Percentiles rank a stretch among this genome's conserved stretches.
Conservation (phyloP, 2,329 filamentous ascomycete species). For the Amphichorda felina region DNA sequence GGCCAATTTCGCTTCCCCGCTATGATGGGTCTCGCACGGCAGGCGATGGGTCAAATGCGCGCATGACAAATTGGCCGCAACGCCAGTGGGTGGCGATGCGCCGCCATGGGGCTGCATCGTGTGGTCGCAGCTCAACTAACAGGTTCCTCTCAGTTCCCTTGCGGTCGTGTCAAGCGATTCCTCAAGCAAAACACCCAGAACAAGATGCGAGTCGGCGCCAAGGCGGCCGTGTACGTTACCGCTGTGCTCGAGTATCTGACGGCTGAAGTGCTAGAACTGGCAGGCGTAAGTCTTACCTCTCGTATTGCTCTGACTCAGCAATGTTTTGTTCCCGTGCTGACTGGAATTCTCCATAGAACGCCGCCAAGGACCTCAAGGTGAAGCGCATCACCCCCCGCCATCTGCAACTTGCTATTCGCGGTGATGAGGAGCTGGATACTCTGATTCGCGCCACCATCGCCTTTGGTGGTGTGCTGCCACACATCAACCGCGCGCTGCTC, state of each 20-base stretch:
- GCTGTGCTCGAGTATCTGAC: constrained; percentile 97
- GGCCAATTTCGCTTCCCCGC: no score
- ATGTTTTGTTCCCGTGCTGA: not conserved
- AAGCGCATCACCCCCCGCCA: constrained; percentile 99
- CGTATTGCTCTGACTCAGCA: not conserved
- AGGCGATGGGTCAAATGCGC: no score
- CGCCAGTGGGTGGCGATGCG: no score
- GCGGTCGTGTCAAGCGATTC: constrained; percentile 99
- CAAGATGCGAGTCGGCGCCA: constrained; percentile 98
- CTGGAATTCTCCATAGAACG: constrained; percentile 48
- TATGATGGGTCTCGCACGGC: no score
- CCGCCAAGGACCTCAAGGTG: constrained; percentile 98
- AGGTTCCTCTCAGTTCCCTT: constrained; percentile 64
- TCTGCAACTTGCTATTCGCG: constrained; percentile 93
- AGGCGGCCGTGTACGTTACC: constrained; percentile 96
- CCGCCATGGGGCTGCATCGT: no score
- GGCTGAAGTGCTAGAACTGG: constrained; percentile 93
- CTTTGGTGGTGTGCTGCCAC: constrained; percentile 93
- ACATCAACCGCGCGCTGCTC: constrained; percentile 95
- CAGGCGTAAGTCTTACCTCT: constrained; percentile 52
- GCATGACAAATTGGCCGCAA: no score
- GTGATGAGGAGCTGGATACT: constrained; percentile 96
- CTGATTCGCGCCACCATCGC: constrained; percentile 96
- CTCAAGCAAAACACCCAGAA: constrained; percentile 98
- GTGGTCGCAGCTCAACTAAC: no score